These are phyloP conservation scores for Cryptococcus deneoformans DNA, from an alignment of 1,284 basidiomycete species.

Conservation along the genomic window DNA sequence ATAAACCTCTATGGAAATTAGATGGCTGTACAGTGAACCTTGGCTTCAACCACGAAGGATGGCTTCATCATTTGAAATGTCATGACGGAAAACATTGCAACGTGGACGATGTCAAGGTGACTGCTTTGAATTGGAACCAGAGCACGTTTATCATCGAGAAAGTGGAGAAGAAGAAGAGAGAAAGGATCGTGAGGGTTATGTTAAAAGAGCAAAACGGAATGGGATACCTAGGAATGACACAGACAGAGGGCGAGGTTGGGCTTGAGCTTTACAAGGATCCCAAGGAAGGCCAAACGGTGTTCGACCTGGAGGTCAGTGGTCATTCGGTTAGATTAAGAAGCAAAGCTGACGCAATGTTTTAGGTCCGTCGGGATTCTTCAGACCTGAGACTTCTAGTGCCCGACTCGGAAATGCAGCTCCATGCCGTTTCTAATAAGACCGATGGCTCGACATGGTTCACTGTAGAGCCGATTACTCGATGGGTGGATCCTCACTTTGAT, in stretches of 20 bases:
- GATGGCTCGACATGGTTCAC: slow-evolving; percentile 26
- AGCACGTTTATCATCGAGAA: slow-evolving; percentile 29
- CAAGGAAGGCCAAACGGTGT: slow-evolving; percentile 17
- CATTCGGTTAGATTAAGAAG: neutral
- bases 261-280: slow-evolving; percentile 25
- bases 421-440: slow-evolving; percentile 15
- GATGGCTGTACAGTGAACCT: slow-evolving; percentile 44
- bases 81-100: slow-evolving; percentile 34
- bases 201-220: slow-evolving; percentile 41
- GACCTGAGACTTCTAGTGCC: no score
- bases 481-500: slow-evolving; percentile 29
- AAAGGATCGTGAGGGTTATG: slow-evolving; percentile 20
- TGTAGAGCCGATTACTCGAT: slow-evolving; percentile 15
- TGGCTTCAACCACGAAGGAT: slow-evolving; percentile 40
- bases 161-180: slow-evolving; percentile 14
- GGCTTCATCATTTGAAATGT: slow-evolving; percentile 45
- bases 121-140: slow-evolving; percentile 41
- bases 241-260: slow-evolving; percentile 12
- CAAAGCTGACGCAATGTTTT: neutral
- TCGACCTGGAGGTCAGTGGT: slow-evolving; percentile 38
- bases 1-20: slow-evolving; percentile 36
- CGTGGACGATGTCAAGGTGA: slow-evolving; percentile 30
- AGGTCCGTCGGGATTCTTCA: no score
- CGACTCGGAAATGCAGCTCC: slow-evolving; percentile 22
- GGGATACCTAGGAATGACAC: slow-evolving; percentile 22